These are phyloP conservation scores for Neurospora sp. DNA, from an alignment of 495 filamentous ascomycete genomes.

Conservation along the genomic window DNA sequence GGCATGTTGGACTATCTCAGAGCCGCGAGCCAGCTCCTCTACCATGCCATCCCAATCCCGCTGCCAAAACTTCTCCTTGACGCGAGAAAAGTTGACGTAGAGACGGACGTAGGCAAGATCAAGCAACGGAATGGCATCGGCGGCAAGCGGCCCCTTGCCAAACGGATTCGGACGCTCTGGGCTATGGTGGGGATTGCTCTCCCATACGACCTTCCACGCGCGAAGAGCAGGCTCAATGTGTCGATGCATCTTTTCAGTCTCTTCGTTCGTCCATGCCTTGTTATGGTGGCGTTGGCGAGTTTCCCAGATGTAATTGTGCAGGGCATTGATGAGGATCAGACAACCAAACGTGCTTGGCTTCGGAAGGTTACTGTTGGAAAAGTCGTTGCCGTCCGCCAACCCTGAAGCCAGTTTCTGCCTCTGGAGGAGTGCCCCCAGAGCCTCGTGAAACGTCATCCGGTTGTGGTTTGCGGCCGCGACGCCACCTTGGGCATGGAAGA, in stretches of 20 bases:
- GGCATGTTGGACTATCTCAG: slow-evolving; percentile 60
- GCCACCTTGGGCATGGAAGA: slow-evolving; percentile 71
- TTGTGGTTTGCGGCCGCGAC: slow-evolving; percentile 53
- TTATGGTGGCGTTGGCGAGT: slow-evolving; percentile 85
- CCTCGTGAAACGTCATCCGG: slow-evolving; percentile 59
- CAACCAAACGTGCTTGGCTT: slow-evolving; percentile 92
- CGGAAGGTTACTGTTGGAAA: slow-evolving; percentile 50
- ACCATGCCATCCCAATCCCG: slow-evolving; percentile 90
- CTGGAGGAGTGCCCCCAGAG: slow-evolving; percentile 69
- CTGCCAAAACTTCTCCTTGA: slow-evolving; percentile 92
- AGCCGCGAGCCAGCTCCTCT: slow-evolving; percentile 73
- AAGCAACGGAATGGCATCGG: slow-evolving; percentile 88
- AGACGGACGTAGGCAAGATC: slow-evolving; percentile 90
- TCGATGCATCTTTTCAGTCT: slow-evolving; percentile 92
- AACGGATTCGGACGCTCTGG: slow-evolving; percentile 82
- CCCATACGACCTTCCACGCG: slow-evolving; percentile 95
- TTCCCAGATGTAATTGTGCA: slow-evolving; percentile 99
- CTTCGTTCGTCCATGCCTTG: slow-evolving; percentile 80
- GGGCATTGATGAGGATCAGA: slow-evolving; percentile 82
- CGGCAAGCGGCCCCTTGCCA: slow-evolving; percentile 79
- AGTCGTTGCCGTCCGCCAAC: slow-evolving; percentile 32
- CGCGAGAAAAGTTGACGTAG: slow-evolving; percentile 83
- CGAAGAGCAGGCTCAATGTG: slow-evolving; percentile 91
- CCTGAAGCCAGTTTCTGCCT: slow-evolving; percentile 30
- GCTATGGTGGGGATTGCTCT: slow-evolving; percentile 75